Conservation (phyloP, 768 basidiomycete genomes). For the Hortiboletus campestris region DNA sequence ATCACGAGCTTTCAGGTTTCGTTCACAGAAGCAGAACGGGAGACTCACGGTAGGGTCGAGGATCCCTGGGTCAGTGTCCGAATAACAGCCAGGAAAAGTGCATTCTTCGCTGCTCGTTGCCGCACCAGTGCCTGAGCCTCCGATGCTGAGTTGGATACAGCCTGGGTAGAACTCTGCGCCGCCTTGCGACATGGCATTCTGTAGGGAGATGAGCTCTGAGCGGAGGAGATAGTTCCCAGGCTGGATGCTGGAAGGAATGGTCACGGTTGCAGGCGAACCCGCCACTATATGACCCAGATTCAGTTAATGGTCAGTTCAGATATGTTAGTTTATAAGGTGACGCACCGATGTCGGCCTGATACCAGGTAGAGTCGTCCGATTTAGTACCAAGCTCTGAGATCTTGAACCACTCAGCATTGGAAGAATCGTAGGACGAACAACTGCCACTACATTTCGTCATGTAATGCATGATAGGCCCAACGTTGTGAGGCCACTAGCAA, state of each 20-base stretch:
- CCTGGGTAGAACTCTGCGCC: slow-evolving; percentile 49
- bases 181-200: slow-evolving; percentile 50
- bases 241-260: slow-evolving; percentile 50
- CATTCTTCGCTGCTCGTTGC: slow-evolving; percentile 40
- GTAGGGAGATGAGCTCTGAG: slow-evolving; percentile 77
- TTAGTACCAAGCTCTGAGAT: slow-evolving; percentile 51
- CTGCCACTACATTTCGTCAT: slow-evolving; percentile 58
- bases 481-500: slow-evolving; percentile 51
- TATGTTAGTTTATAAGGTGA: slow-evolving; percentile 3
- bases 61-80: slow-evolving; percentile 67
- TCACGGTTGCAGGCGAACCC: slow-evolving; percentile 40
- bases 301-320: background rate
- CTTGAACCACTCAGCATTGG: slow-evolving; percentile 72
- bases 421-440: slow-evolving; percentile 59
- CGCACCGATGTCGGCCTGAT: slow-evolving; percentile 49
- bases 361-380: slow-evolving; percentile 41
- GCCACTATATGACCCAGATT: slow-evolving; percentile 24
- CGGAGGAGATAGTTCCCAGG: slow-evolving; percentile 74
- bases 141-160: slow-evolving; percentile 30
- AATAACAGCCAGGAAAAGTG: slow-evolving; percentile 68
- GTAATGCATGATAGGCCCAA: slow-evolving; percentile 72
- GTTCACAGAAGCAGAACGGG: background rate
- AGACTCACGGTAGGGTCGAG: slow-evolving; percentile 43
- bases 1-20: background rate
- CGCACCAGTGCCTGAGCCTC: slow-evolving; percentile 25